A percentile compares a stretch with the other conserved stretches of the same genome.
Evolutionary conservation across 179 eudicot species (phyloP).

Genomic region (Corrigiola litoralis): DNA sequence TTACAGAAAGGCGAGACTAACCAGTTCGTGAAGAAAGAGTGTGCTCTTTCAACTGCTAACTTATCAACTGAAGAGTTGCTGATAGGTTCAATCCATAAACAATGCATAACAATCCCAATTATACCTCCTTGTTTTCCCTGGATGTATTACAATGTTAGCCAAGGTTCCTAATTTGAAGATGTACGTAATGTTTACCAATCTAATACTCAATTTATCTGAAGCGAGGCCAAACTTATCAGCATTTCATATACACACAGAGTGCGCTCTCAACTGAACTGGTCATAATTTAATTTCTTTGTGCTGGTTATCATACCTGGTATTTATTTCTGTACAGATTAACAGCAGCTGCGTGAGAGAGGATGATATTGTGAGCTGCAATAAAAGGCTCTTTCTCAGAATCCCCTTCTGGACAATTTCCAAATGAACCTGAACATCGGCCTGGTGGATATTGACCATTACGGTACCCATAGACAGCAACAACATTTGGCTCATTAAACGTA

Average conservation of each 20-base stretch:
- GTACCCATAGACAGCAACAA: constrained; percentile 38
- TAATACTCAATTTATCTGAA: neutral
- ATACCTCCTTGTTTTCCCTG: constrained; percentile 49
- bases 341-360: constrained; percentile 60
- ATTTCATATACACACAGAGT: no score
- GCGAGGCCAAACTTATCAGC: no score
- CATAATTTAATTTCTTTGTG: neutral
- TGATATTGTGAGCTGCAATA: constrained; percentile 68
- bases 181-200: neutral
- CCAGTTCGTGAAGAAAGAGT: constrained; percentile 63
- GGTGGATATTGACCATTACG: constrained; percentile 55
- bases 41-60: constrained; percentile 65
- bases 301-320: constrained; percentile 45
- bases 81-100: constrained; percentile 63
- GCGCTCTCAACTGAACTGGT: neutral
- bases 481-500: constrained; percentile 66
- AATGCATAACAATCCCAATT: constrained; percentile 58
- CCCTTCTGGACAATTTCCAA: constrained; percentile 58
- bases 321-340: constrained; percentile 43
- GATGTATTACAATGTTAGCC: neutral
- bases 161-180: neutral
- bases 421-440: constrained; percentile 50
- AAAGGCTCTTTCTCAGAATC: constrained; percentile 68
- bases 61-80: constrained; percentile 52
- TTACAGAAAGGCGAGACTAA: constrained; percentile 6